Conservation (phyloP, 2,329 filamentous ascomycete species). For the Aspergillus jensenii region DNA sequence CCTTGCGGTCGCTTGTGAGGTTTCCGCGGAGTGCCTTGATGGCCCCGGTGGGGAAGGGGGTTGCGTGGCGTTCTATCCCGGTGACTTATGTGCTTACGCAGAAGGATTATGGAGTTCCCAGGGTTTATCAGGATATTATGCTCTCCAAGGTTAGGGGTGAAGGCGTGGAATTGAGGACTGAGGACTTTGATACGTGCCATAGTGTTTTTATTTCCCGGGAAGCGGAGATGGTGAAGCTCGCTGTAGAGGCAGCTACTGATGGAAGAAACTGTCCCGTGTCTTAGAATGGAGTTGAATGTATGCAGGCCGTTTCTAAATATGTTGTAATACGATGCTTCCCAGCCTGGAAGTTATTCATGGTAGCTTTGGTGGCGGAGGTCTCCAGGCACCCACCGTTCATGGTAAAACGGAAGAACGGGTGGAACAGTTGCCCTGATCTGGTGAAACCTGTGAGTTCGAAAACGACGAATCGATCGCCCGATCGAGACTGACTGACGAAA, state of each 20-base stretch:
- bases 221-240: conserved; percentile 15
- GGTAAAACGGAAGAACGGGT: no score
- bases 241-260: conserved; percentile 2
- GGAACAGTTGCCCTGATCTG: no score
- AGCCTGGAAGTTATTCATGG: no score
- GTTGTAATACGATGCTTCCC: background rate
- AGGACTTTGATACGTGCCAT: conserved; percentile 18
- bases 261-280: background rate
- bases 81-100: conserved; percentile 16
- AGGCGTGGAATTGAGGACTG: conserved; percentile 8
- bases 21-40: background rate
- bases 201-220: conserved; percentile 15
- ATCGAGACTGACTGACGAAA: no score
- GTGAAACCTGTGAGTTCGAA: no score
- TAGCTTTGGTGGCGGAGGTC: no score
- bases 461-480: no score
- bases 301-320: background rate
- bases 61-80: conserved; percentile 12
- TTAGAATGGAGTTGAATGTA: background rate
- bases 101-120: conserved; percentile 10
- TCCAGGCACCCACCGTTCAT: no score
- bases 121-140: conserved; percentile 19
- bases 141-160: conserved; percentile 7
- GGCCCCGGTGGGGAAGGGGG: background rate
- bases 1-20: background rate